Conservation (phyloP, 176 grass and related monocot genomes). For the Avena insularis region DNA sequence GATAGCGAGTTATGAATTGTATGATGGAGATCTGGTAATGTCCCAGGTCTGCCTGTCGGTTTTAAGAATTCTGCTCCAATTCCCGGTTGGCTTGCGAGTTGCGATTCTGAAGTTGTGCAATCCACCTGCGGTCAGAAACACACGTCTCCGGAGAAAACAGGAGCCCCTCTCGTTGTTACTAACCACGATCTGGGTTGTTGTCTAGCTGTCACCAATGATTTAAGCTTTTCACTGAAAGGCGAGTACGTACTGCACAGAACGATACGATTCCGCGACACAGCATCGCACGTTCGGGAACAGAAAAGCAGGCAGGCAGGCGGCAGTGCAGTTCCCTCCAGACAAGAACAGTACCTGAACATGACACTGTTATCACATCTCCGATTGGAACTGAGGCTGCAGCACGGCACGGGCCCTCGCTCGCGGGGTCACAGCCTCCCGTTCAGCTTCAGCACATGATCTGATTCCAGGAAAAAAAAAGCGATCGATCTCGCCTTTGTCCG, state of each 20-base stretch:
- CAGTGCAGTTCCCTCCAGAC: not conserved
- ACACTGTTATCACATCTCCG: slow-evolving; percentile 5
- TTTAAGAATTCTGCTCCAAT: not conserved
- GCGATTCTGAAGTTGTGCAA: not conserved
- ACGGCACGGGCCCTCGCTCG: not conserved
- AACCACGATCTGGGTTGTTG: not conserved
- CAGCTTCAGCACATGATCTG: slow-evolving; percentile 24
- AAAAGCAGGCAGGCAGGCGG: not conserved
- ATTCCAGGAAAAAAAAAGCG: slow-evolving; percentile 27
- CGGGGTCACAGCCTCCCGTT: not conserved
- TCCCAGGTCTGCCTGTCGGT: too few species aligned
- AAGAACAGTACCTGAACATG: slow-evolving; percentile 32
- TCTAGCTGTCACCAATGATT: not conserved
- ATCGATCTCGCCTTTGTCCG: not conserved
- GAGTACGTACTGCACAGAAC: not conserved
- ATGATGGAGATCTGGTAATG: too few species aligned
- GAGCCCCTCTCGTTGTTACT: too few species aligned
- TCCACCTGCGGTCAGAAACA: too few species aligned
- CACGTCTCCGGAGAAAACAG: too few species aligned
- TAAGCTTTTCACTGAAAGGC: slow-evolving; percentile 16
- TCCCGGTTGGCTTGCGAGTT: not conserved
- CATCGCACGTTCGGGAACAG: slow-evolving; percentile 32
- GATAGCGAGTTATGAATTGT: too few species aligned
- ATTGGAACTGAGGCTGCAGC: slow-evolving; percentile 4
- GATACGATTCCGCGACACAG: slow-evolving; percentile 31